These are phyloP conservation scores for Cichorium intybus DNA, from an alignment of 140 eudicot genomes.

Conservation along the genomic window DNA sequence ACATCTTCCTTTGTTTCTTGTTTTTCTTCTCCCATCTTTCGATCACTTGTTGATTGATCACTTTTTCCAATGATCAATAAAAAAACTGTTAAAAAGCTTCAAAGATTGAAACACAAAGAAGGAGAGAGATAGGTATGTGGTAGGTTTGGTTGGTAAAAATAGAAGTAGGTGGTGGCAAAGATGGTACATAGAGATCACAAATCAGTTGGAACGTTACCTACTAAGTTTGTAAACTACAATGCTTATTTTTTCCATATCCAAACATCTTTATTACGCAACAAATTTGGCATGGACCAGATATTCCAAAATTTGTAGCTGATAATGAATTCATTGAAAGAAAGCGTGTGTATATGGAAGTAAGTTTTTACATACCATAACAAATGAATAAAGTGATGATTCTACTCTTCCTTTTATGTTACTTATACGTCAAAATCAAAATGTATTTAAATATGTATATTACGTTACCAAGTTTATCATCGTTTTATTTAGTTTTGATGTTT, in stretches of 20 bases:
- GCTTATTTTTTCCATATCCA: slow-evolving; percentile 14
- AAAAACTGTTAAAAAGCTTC: background rate
- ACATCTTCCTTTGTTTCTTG: slow-evolving; percentile 23
- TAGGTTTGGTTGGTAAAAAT: slow-evolving; percentile 45
- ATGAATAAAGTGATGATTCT: background rate
- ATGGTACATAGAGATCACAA: slow-evolving; percentile 39
- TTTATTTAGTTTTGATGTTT: background rate
- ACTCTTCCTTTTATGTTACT: background rate
- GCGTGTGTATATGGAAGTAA: background rate
- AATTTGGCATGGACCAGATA: background rate
- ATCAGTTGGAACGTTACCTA: slow-evolving; percentile 41
- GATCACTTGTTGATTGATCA: background rate
- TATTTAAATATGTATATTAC: background rate
- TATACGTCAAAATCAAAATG: background rate
- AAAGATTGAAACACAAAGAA: background rate
- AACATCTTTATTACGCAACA: background rate
- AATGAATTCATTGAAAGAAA: background rate
- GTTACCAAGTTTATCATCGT: background rate
- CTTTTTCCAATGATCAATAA: background rate
- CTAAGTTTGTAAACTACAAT: slow-evolving; percentile 34
- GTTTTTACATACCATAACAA: background rate
- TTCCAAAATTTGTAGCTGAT: slow-evolving; percentile 1
- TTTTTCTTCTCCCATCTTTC: slow-evolving; percentile 30
- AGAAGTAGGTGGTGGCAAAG: slow-evolving; percentile 29
- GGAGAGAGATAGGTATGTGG: slow-evolving; percentile 12